Evolutionary conservation across 2,329 filamentous ascomycete genomes (phyloP).

Genomic region (Trichophyton mentagrophytes): DNA sequence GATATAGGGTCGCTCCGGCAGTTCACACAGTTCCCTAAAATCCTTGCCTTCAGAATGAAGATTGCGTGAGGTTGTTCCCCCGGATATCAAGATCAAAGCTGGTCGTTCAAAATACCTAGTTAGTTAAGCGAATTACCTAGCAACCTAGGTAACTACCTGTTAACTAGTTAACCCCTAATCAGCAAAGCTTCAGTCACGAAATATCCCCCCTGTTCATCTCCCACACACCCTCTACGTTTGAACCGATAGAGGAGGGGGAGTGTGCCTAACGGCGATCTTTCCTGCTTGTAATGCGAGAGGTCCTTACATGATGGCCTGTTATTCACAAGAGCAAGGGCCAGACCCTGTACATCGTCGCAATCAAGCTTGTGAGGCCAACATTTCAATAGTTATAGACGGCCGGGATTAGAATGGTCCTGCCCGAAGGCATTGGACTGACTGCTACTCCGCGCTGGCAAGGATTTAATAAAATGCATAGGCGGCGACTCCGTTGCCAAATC

Average conservation of each 20-base stretch:
- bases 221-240: no score
- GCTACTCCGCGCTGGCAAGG: not conserved
- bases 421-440: not conserved
- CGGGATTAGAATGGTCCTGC: not conserved
- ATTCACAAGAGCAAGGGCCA: not conserved
- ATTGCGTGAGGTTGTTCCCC: not conserved
- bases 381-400: not conserved
- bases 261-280: not conserved
- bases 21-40: constrained; percentile 13
- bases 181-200: no score
- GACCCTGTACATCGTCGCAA: not conserved
- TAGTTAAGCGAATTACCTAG: not conserved
- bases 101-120: not conserved
- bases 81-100: not conserved
- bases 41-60: constrained; percentile 13
- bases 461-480: not conserved
- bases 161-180: no score
- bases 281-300: not conserved
- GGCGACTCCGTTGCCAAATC: no score
- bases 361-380: not conserved
- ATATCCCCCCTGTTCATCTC: no score
- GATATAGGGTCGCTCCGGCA: constrained; percentile 9
- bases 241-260: not conserved
- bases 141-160: not conserved
- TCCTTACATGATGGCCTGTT: not conserved